phyloP scores from a whole-genome alignment of 768 basidiomycete genomes.

The Leccinellum luteum region DNA sequence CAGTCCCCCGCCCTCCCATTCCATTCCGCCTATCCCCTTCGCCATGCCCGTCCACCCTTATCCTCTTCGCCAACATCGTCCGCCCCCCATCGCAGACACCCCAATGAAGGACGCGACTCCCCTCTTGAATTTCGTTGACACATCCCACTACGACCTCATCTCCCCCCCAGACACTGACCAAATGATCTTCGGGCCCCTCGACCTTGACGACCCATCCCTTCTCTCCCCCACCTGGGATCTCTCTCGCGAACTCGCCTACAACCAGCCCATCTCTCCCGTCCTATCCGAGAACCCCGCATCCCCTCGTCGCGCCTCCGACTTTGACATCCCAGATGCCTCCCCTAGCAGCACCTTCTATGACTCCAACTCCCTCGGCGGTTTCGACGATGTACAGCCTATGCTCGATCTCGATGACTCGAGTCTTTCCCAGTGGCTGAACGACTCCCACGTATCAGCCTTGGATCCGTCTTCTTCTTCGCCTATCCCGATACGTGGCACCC shows the following conservation, averaged over 20 bases:
- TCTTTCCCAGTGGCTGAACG: constrained; percentile 62
- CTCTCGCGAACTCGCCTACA: constrained; percentile 35
- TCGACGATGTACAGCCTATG: constrained; percentile 33
- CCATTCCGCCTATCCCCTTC: constrained; percentile 28
- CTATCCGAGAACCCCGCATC: constrained; percentile 38
- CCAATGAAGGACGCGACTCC: constrained; percentile 28
- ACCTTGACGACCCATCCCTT: constrained; percentile 30
- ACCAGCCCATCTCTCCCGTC: constrained; percentile 40
- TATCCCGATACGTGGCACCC: constrained; percentile 56
- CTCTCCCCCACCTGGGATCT: constrained; percentile 31
- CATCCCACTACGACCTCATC: constrained; percentile 40
- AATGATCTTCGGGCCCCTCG: constrained; percentile 35
- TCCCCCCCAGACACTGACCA: constrained; percentile 31
- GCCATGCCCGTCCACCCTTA: constrained; percentile 44
- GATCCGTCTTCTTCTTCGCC: constrained; percentile 50
- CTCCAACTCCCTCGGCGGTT: constrained; percentile 28
- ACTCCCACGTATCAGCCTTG: constrained; percentile 43
- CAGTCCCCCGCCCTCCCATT: constrained; percentile 12
- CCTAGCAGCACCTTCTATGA: constrained; percentile 37
- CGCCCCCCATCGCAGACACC: constrained; percentile 15
- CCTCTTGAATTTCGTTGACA: constrained; percentile 39
- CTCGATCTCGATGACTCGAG: constrained; percentile 42
- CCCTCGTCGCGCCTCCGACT: constrained; percentile 39
- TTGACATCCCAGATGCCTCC: constrained; percentile 42
- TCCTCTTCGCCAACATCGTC: constrained; percentile 35